Conservation (phyloP, 352 stramenopile genomes). For the Phytophthora sansomeana region DNA sequence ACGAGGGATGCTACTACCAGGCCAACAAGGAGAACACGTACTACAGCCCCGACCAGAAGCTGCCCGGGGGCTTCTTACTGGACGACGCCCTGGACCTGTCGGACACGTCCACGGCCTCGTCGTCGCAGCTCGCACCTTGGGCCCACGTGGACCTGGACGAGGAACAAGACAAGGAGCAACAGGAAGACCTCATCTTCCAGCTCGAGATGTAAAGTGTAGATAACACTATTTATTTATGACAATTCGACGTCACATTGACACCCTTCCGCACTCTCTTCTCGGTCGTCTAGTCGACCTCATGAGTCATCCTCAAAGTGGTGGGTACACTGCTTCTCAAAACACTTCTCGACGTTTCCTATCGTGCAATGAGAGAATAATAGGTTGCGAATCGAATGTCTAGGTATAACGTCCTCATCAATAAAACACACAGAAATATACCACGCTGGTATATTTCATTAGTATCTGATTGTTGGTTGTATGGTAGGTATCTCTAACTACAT, state of each 20-base stretch:
- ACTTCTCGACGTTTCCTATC: no score
- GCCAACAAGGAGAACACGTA: conserved; percentile 44
- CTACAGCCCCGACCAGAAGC: conserved; percentile 45
- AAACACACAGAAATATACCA: no score
- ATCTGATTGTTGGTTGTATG: conserved; percentile 10
- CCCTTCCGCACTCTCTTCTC: not conserved
- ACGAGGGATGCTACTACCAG: conserved; percentile 44
- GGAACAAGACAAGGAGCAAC: conserved; percentile 10
- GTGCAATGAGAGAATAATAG: no score
- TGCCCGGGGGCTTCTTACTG: conserved; percentile 7
- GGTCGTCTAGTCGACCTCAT: conserved; percentile 1
- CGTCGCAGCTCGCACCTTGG: conserved; percentile 28
- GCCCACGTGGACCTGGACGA: conserved; percentile 17
- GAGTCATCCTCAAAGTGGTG: conserved; percentile 12
- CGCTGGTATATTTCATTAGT: conserved; percentile 14
- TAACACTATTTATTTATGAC: conserved; percentile 42
- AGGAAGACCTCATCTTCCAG: conserved; percentile 48
- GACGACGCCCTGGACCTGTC: conserved; percentile 42
- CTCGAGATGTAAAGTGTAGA: conserved; percentile 47
- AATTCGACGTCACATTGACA: not conserved
- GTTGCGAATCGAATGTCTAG: no score
- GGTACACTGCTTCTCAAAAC: no score
- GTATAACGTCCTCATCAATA: not conserved
- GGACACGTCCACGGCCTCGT: conserved; percentile 51
- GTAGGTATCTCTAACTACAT: conserved; percentile 41